A percentile compares a stretch with the other conserved stretches of the same genome.
Evolutionary conservation across 495 filamentous ascomycete species (phyloP).

Genomic region (Barbatosphaeria neglecta): DNA sequence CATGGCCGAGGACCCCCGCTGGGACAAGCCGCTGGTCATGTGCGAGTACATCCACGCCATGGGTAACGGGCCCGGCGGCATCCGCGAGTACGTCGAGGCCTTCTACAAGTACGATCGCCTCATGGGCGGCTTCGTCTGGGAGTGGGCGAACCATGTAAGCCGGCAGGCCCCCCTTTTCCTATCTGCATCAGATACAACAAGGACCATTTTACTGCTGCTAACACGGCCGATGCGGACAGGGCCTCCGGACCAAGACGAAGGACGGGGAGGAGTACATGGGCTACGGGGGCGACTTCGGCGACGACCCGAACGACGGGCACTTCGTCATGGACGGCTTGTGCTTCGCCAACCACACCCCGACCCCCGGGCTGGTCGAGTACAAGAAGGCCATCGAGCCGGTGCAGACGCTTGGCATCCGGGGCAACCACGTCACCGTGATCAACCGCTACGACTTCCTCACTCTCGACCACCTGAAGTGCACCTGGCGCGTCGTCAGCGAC

Average conservation of each 20-base stretch:
- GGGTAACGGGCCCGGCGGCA: slow-evolving; percentile 60
- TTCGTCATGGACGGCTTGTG: slow-evolving; percentile 61
- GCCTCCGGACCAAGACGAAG: slow-evolving; percentile 40
- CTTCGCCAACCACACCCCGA: slow-evolving; percentile 46
- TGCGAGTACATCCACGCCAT: slow-evolving; percentile 66
- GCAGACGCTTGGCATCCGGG: slow-evolving; percentile 22
- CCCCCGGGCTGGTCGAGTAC: slow-evolving; percentile 50
- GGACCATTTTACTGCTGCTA: no score
- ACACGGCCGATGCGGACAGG: slow-evolving; percentile 13
- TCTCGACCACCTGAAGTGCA: slow-evolving; percentile 36
- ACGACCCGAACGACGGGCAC: slow-evolving; percentile 56
- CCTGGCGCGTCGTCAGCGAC: slow-evolving; percentile 33
- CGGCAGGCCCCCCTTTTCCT: no score
- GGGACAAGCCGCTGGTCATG: slow-evolving; percentile 48
- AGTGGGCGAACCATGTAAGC: slow-evolving; percentile 59
- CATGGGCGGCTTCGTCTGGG: slow-evolving; percentile 67
- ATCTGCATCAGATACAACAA: no score
- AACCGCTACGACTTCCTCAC: slow-evolving; percentile 44
- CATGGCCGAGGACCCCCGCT: slow-evolving; percentile 26
- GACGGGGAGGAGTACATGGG: slow-evolving; percentile 48
- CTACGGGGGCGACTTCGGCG: slow-evolving; percentile 65
- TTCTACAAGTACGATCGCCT: slow-evolving; percentile 52
- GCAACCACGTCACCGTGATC: slow-evolving; percentile 28
- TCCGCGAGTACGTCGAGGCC: slow-evolving; percentile 57
- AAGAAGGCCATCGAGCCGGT: slow-evolving; percentile 56